Evolutionary conservation across 257 asterid genomes (phyloP), one percentile per base, ranked within the genome.

Genomic region (Solanum bulbocastanum): DNA sequence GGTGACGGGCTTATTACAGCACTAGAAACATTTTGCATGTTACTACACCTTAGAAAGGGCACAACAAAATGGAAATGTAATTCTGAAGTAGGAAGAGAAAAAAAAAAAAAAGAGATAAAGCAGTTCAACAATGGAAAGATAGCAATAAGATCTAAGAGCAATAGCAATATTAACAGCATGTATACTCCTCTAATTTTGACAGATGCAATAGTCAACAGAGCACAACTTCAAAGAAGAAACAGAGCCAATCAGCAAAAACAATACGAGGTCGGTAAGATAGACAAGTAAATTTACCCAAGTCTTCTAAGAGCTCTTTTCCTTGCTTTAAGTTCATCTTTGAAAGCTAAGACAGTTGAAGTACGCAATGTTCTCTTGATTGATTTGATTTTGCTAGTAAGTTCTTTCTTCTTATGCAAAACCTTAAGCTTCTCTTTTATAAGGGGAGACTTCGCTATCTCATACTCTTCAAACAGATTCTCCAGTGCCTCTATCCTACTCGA

Each of bases 251-350:
- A 9, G 60, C 62, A 84, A 65, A 65, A 39, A 32, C 56, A 85
- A 84, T 37, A 84, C 2, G 35, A 65, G 60, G 22, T 39, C 23
- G 32, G 82, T 23, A 86, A 88, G 79, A 25, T 52, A 83, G 49
- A 87, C 22, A 65, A 74, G 74, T 35, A 44, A 49, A 27, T 49
- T 89, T 93, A 97, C 99, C 98, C 98, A 36, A 96, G 92, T 93
- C 99, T 93, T 89, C 98, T 92, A 71, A 97, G 96, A 84, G 93
- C 98, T 91, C 99, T 92, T 94, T 94, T 97, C 92, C 99, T 94
- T 52, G 98, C 96, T 91, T 94, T 97, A 87, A 97, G 97, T 93
- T 97, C 99, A 92, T 96, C 99, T 91, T 94, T 97, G 92, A 97
- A 97, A 82, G 99, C 99, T 94, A 97, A 92, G 69, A 91, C 94